Conservation (phyloP, 2,329 filamentous ascomycete genomes). For the Venturia carpophila region DNA sequence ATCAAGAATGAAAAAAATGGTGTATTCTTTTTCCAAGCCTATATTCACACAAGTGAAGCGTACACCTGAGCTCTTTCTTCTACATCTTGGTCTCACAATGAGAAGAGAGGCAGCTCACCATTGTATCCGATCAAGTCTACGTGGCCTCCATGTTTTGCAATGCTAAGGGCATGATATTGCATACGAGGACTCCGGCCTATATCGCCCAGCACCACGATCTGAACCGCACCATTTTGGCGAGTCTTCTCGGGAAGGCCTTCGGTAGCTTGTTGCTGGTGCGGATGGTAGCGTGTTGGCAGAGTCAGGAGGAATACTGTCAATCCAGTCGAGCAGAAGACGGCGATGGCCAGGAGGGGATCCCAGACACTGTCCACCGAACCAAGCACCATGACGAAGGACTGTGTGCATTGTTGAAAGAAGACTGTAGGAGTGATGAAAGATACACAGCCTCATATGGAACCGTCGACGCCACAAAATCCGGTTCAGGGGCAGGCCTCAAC, state of each 20-base stretch:
- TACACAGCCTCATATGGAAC: neutral
- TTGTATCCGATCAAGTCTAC: constrained; percentile 86
- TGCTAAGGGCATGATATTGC: constrained; percentile 95
- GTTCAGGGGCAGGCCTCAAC: constrained; percentile 24
- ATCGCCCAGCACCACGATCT: constrained; percentile 88
- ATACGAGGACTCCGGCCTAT: constrained; percentile 94
- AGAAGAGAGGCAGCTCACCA: constrained; percentile 42
- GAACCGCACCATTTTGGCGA: constrained; percentile 47
- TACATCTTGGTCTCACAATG: neutral
- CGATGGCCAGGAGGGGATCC: constrained; percentile 35
- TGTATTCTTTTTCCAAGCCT: neutral
- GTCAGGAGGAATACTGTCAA: constrained; percentile 45
- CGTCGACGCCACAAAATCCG: neutral
- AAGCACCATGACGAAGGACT: neutral
- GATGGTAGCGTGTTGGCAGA: constrained; percentile 45
- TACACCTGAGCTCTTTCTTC: neutral
- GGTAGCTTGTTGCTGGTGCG: constrained; percentile 20
- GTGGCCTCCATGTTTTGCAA: constrained; percentile 69
- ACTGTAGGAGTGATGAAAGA: neutral
- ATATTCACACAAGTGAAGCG: no score
- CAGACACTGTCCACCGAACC: constrained; percentile 22
- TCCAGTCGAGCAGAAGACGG: constrained; percentile 37
- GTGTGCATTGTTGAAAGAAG: neutral
- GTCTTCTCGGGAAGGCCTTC: neutral
- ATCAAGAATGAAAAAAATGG: neutral